Evolutionary conservation across 2,329 filamentous ascomycete genomes (phyloP).

Genomic region (Claviceps digitariae): DNA sequence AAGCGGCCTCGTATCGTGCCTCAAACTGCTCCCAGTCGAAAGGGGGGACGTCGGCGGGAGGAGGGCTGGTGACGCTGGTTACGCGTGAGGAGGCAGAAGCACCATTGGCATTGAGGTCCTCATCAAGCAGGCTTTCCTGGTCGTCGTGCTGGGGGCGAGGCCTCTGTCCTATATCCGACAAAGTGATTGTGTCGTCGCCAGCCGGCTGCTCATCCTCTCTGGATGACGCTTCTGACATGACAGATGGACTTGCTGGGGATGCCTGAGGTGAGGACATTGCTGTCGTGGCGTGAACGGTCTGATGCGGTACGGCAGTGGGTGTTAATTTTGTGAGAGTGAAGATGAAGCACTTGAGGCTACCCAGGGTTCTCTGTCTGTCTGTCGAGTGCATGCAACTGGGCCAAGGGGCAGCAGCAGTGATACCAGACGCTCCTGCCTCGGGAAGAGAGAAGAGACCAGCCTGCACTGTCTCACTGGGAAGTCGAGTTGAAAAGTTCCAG

Average conservation of each 20-base stretch:
- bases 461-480: background rate
- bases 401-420: background rate
- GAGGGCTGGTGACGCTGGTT: conserved; percentile 20
- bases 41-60: conserved; percentile 35
- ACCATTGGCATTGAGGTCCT: conserved; percentile 19
- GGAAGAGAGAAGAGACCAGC: background rate
- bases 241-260: conserved; percentile 5
- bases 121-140: conserved; percentile 24
- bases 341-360: too few relatives aligned
- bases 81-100: conserved; percentile 6
- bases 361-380: too few relatives aligned
- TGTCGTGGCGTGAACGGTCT: background rate
- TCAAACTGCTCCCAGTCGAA: conserved; percentile 75
- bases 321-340: too few relatives aligned
- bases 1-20: conserved; percentile 49
- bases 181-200: conserved; percentile 9
- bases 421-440: background rate
- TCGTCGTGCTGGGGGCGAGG: conserved; percentile 16
- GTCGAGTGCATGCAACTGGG: background rate
- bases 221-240: background rate
- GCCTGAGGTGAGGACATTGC: conserved; percentile 9
- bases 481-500: too few relatives aligned
- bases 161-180: conserved; percentile 11
- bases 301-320: background rate
- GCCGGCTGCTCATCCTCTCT: conserved; percentile 6